Evolutionary conservation across 129 eudicot species (phyloP).

Genomic region (Logfia minima): DNA sequence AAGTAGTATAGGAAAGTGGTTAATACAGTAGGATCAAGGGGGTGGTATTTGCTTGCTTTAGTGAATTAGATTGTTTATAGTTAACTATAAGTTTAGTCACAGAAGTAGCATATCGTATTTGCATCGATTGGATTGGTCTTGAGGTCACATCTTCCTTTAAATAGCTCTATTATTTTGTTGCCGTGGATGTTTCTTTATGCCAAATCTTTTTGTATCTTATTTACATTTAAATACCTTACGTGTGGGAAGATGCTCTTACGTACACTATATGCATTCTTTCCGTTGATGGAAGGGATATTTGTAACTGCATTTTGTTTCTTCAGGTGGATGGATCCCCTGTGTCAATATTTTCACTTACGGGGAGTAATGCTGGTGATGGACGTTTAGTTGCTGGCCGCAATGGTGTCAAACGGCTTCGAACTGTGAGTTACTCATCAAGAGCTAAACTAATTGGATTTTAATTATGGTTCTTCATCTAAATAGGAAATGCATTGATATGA

Average conservation of each 20-base stretch:
- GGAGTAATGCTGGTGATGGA: constrained; percentile 82
- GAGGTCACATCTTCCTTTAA: not conserved
- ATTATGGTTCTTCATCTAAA: not conserved
- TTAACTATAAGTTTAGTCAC: not conserved
- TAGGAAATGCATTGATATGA: not conserved
- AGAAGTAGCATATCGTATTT: not conserved
- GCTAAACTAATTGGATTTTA: not conserved
- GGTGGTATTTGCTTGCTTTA: not conserved
- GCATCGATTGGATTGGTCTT: not conserved
- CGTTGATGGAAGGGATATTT: not conserved
- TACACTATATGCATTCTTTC: not conserved
- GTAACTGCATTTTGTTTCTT: constrained; percentile 9
- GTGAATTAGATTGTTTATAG: not conserved
- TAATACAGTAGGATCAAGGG: too few species aligned
- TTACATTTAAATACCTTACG: not conserved
- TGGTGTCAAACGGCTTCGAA: constrained; percentile 96
- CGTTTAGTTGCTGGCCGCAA: constrained; percentile 98
- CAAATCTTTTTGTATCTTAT: not conserved
- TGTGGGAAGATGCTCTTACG: not conserved
- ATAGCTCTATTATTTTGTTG: not conserved
- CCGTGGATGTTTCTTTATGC: not conserved
- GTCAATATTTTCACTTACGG: constrained; percentile 88
- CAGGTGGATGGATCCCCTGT: constrained; percentile 97
- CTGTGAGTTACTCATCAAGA: constrained; percentile 47
- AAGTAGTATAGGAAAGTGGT: too few species aligned